Percentiles rank a stretch among this genome's conserved stretches.
phyloP scores from a whole-genome alignment of 129 eudicot genomes.

The Chrysanthemum lavandulifolium region DNA sequence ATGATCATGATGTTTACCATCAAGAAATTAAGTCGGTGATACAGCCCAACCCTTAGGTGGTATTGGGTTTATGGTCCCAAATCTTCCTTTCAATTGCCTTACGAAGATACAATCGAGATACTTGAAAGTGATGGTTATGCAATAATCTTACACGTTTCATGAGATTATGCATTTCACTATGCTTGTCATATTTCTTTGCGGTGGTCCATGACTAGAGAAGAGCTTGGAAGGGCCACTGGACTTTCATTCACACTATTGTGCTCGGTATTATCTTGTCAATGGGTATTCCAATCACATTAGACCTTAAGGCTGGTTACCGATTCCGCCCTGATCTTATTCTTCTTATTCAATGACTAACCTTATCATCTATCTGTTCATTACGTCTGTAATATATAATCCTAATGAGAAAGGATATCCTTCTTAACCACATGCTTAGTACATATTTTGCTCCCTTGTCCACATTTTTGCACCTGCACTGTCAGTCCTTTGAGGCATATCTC shows the following conservation, averaged over 20 bases:
- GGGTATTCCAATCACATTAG: too few species aligned
- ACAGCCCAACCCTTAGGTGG: not conserved
- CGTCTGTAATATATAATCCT: too few species aligned
- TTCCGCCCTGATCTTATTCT: too few species aligned
- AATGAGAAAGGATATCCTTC: too few species aligned
- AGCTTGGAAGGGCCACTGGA: constrained; percentile 98
- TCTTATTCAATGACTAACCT: too few species aligned
- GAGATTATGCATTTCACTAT: constrained; percentile 20
- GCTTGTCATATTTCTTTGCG: constrained; percentile 19
- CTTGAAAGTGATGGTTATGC: not conserved
- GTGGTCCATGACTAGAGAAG: constrained; percentile 81
- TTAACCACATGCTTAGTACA: not conserved
- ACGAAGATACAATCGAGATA: not conserved
- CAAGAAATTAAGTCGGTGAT: not conserved
- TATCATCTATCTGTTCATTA: too few species aligned
- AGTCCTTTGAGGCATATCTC: not conserved
- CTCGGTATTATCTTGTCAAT: constrained; percentile 50
- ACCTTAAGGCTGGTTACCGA: too few species aligned
- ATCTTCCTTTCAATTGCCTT: not conserved
- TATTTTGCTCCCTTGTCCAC: not conserved
- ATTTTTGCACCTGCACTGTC: not conserved
- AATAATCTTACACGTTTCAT: not conserved
- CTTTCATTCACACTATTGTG: constrained; percentile 95
- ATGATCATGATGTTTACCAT: not conserved
- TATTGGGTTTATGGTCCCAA: not conserved